Base-by-base conservation (phyloP, 2,329 filamentous ascomycete genomes). In the Setomelanomma holmii region DNA sequence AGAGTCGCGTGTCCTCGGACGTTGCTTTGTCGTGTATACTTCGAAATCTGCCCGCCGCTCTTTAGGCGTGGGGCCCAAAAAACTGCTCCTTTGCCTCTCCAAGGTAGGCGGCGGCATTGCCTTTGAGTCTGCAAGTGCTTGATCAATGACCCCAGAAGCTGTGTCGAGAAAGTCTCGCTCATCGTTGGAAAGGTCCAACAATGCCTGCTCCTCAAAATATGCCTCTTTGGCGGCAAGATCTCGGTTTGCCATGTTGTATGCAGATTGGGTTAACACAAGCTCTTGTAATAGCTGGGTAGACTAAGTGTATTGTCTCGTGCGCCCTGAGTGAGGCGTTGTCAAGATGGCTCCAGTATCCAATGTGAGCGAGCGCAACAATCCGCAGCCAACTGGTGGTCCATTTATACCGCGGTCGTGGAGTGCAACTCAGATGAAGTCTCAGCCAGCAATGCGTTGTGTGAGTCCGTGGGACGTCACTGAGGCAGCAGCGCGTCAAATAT, bases 61-160 rank as follows among this genome's bases (percentile, higher is more conserved):
- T 51, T 65, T 71, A 3, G 69, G 66, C 1, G 68, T 72, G 33
- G 65, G 61, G 2, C 70, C 70, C 10, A 69, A 51, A 20, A 74
- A 71, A 47, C 65, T 72, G 49, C 65, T 66, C 12, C 45, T 52
- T 24, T 58, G 56, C 19, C 53, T 59, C 10, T 41, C 16, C 12
- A 59, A 47, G 16, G 38, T 56, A n/a, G 60, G 61, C 27, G 55
- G 54, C 16, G 53, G 55, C 53, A 66, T 66, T 17, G 53, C 30
- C 48, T 56, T 63, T 4, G 60, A 55, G 17, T 68, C 63, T 16
- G 56, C 58, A 19, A 74, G 46, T 0, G 62, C 62, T 38, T 58
- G 54, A 40, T 66, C 61, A 33, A 66, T 55, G 8, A 40, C 51
- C 4, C 53, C 21, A 14, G 11, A 47, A 53, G 7, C 51, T 52